Conservation (phyloP, 2,329 filamentous ascomycete species). For the Colletotrichum liriopes region DNA sequence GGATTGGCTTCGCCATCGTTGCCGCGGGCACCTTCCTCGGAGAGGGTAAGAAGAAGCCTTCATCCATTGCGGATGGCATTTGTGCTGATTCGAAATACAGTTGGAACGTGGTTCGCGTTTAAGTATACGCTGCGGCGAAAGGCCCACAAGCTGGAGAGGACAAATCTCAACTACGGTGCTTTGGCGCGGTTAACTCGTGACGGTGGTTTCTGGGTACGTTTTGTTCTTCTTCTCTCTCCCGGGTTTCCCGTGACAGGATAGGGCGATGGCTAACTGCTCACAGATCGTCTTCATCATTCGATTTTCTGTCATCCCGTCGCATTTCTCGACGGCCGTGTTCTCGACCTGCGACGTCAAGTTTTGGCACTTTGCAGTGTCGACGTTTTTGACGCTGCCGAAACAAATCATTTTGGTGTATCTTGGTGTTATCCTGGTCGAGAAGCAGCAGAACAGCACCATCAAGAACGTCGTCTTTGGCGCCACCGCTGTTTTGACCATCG, state of each 20-base stretch:
- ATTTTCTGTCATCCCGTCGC: constrained; percentile 58
- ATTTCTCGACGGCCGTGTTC: constrained; percentile 61
- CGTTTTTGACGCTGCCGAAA: constrained; percentile 58
- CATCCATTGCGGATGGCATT: no score
- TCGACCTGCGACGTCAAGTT: constrained; percentile 60
- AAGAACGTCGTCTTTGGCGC: constrained; percentile 54
- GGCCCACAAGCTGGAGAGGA: constrained; percentile 56
- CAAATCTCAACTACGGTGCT: constrained; percentile 58
- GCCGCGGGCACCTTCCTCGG: constrained; percentile 59
- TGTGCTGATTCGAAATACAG: constrained; percentile 14
- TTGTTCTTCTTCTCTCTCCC: not conserved
- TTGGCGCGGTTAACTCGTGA: constrained; percentile 58
- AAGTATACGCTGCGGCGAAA: constrained; percentile 54
- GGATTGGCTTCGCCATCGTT: constrained; percentile 59
- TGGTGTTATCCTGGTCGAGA: constrained; percentile 54
- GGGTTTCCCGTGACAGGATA: not conserved
- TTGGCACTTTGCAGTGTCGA: constrained; percentile 58
- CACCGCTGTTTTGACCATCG: constrained; percentile 54
- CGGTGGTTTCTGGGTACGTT: constrained; percentile 55
- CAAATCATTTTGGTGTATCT: constrained; percentile 60
- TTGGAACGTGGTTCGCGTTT: constrained; percentile 60
- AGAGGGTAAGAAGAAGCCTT: constrained; percentile 45
- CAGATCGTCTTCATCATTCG: constrained; percentile 57
- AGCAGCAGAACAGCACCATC: constrained; percentile 48
- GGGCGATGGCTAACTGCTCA: not conserved